Conservation (phyloP, 169 alveolate genomes). For the Pseudocohnilembus persalinus region DNA sequence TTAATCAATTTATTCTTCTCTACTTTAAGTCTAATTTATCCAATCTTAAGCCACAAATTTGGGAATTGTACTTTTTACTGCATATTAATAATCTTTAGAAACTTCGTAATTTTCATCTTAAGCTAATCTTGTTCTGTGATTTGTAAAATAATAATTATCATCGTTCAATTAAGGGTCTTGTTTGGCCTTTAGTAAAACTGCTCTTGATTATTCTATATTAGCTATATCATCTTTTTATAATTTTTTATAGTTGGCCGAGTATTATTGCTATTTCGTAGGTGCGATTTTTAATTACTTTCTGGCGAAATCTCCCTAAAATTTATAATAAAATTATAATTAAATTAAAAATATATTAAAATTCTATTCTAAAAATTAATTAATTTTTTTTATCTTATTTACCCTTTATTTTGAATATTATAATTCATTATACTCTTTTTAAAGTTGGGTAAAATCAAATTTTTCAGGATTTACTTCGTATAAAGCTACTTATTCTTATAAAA, state of each 20-base stretch:
- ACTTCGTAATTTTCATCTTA: background rate
- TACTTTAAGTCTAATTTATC: background rate
- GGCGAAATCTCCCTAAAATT: background rate
- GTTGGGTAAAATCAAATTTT: background rate
- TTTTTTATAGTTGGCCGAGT: background rate
- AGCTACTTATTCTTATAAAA: background rate
- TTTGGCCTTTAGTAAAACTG: background rate
- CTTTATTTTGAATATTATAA: too few species aligned
- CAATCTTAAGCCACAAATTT: background rate
- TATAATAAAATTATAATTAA: too few species aligned
- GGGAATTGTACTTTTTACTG: background rate
- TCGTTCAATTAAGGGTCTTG: background rate
- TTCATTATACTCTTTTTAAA: background rate
- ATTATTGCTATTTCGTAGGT: background rate
- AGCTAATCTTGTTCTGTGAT: background rate
- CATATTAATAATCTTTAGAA: background rate
- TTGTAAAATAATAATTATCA: background rate
- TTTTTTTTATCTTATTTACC: too few species aligned
- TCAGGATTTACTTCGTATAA: background rate
- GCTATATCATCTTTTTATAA: background rate
- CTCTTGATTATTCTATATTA: background rate
- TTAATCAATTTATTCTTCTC: background rate
- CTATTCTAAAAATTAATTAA: too few species aligned
- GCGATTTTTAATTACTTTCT: background rate
- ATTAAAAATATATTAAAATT: too few species aligned